These are phyloP conservation scores for Diaporthe batatas DNA, from an alignment of 2,329 filamentous ascomycete genomes.

Conservation along the genomic window DNA sequence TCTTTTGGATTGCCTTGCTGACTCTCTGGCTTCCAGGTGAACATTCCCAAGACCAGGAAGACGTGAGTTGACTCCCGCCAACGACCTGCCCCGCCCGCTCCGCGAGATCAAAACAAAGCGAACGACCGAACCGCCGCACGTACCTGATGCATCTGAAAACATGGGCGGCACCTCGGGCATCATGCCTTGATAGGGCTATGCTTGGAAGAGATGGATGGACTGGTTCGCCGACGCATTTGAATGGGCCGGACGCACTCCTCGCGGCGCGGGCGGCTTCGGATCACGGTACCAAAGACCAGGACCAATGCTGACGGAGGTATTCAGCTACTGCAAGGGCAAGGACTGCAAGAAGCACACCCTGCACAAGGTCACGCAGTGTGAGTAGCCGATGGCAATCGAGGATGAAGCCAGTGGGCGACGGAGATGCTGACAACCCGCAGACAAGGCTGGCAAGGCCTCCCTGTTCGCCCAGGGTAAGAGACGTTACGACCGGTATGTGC, in stretches of 20 bases:
- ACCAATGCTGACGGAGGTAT: conserved; percentile 35
- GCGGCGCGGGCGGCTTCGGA: conserved; percentile 27
- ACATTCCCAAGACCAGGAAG: conserved; percentile 97
- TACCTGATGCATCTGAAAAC: not conserved
- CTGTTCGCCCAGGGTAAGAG: conserved; percentile 88
- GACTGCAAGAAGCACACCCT: conserved; percentile 84
- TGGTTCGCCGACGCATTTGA: not conserved
- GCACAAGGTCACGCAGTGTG: conserved; percentile 83
- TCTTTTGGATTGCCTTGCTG: conserved; percentile 16
- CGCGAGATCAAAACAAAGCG: conserved; percentile 71
- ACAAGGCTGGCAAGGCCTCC: conserved; percentile 74
- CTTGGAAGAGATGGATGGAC: conserved; percentile 1
- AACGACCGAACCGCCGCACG: conserved; percentile 15
- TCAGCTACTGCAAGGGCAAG: conserved; percentile 83
- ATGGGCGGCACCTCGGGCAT: not conserved
- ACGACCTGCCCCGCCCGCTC: conserved; percentile 88
- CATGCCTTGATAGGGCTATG: not conserved
- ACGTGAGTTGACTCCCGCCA: conserved; percentile 78
- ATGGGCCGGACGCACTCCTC: conserved; percentile 60
- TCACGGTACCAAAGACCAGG: not conserved
- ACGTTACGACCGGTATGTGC: conserved; percentile 84
- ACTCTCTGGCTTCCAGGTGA: conserved; percentile 73
- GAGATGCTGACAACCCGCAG: conserved; percentile 34
- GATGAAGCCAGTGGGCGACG: not conserved
- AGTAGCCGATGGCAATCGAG: not conserved